phyloP scores from a whole-genome alignment of 768 basidiomycete genomes.

The Xerocomellus intermedius region DNA sequence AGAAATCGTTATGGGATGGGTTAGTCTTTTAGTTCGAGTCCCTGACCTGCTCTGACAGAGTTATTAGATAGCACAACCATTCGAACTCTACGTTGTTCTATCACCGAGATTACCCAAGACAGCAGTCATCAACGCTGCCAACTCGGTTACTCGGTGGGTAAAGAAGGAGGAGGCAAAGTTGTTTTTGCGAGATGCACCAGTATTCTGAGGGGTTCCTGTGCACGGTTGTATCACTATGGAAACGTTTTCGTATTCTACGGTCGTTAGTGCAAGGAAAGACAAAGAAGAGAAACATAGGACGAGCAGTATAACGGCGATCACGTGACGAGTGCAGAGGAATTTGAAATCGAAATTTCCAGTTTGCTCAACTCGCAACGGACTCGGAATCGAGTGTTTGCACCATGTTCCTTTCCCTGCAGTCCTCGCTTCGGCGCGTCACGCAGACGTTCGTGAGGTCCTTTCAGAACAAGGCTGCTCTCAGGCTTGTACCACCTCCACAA shows the following conservation, averaged over 20 bases:
- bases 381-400: background rate
- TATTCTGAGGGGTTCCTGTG: slow-evolving; percentile 50
- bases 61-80: slow-evolving; percentile 83
- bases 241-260: background rate
- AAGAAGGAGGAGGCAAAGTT: slow-evolving; percentile 80
- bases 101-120: slow-evolving; percentile 86
- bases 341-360: slow-evolving; percentile 6
- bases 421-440: slow-evolving; percentile 17
- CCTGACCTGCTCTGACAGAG: background rate
- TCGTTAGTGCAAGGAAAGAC: too few species aligned
- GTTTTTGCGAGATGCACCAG: slow-evolving; percentile 87
- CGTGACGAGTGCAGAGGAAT: slow-evolving; percentile 16
- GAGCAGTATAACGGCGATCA: background rate
- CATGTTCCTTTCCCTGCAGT: slow-evolving; percentile 25
- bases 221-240: background rate
- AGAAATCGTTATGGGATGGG: slow-evolving; percentile 95
- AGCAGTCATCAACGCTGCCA: slow-evolving; percentile 84
- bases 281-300: background rate
- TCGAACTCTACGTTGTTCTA: slow-evolving; percentile 85
- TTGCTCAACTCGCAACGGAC: background rate
- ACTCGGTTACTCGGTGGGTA: slow-evolving; percentile 87
- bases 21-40: slow-evolving; percentile 37
- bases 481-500: slow-evolving; percentile 23
- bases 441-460: slow-evolving; percentile 27
- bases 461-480: slow-evolving; percentile 30